phyloP scores from a whole-genome alignment of 371 early-diverging fungal genomes.

The Funneliformis caledonium region DNA sequence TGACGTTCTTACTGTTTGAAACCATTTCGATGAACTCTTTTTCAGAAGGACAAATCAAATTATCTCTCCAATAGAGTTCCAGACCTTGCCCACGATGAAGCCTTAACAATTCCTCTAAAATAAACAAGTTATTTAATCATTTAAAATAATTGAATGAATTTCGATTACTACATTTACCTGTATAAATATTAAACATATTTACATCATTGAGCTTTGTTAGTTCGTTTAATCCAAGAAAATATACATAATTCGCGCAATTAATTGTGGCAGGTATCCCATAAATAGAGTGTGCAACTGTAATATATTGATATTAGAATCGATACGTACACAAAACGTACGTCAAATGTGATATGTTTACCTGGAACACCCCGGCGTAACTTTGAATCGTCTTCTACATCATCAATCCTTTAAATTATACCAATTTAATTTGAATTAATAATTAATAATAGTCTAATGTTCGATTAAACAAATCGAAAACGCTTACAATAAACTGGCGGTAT shows the following conservation, averaged over 20 bases:
- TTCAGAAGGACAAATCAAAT: slow-evolving; percentile 81
- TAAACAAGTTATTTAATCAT: neutral
- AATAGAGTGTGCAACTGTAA: slow-evolving; percentile 88
- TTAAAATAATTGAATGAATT: neutral
- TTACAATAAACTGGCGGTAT: slow-evolving; percentile 90
- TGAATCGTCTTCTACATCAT: slow-evolving; percentile 96
- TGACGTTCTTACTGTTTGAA: slow-evolving; percentile 73
- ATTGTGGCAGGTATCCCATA: slow-evolving; percentile 92
- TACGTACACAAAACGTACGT: neutral
- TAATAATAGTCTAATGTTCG: too few relatives aligned
- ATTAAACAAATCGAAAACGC: slow-evolving; percentile 24
- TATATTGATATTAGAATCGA: neutral
- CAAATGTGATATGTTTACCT: slow-evolving; percentile 43
- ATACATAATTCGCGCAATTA: slow-evolving; percentile 95
- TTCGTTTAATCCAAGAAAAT: slow-evolving; percentile 89
- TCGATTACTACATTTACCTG: slow-evolving; percentile 51
- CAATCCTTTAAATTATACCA: slow-evolving; percentile 62
- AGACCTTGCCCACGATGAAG: slow-evolving; percentile 96
- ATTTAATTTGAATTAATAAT: slow-evolving; percentile 6
- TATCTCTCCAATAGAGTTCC: slow-evolving; percentile 91
- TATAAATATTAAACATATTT: slow-evolving; percentile 76
- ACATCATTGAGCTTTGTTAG: slow-evolving; percentile 70
- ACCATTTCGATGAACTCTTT: slow-evolving; percentile 91
- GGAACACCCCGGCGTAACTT: slow-evolving; percentile 89
- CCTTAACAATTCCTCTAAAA: slow-evolving; percentile 80